phyloP scores from a whole-genome alignment of 2,329 filamentous ascomycete genomes.

The Fonsecaea nubica region DNA sequence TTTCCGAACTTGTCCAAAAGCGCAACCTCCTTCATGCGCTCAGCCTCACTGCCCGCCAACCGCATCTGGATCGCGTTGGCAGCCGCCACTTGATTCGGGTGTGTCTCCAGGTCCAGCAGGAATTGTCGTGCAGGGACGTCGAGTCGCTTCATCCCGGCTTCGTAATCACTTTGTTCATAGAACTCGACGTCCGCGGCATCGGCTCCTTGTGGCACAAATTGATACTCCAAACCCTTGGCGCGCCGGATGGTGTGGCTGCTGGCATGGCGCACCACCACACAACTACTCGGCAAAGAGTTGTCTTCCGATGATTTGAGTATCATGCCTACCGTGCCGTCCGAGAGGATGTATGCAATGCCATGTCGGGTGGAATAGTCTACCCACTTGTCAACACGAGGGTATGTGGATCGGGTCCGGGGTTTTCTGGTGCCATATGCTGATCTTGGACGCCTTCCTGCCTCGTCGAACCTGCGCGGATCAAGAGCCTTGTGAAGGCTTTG shows the following conservation, averaged over 20 bases:
- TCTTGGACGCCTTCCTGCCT: constrained; percentile 20
- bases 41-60: constrained; percentile 49
- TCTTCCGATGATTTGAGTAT: constrained; percentile 53
- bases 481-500: constrained; percentile 25
- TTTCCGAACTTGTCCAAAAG: constrained; percentile 59
- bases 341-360: constrained; percentile 59
- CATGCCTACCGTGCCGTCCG: constrained; percentile 58
- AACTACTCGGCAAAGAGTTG: constrained; percentile 51
- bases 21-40: constrained; percentile 57
- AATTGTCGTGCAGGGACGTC: constrained; percentile 51
- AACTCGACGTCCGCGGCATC: constrained; percentile 51
- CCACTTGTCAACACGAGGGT: constrained; percentile 60
- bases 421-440: constrained; percentile 29
- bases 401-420: constrained; percentile 39
- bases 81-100: constrained; percentile 36
- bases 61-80: constrained; percentile 37
- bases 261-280: constrained; percentile 55
- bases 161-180: constrained; percentile 53
- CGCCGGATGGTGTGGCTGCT: constrained; percentile 55
- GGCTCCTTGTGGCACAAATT: constrained; percentile 50
- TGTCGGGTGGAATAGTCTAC: constrained; percentile 61
- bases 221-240: constrained; percentile 51
- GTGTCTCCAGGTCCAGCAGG: constrained; percentile 34
- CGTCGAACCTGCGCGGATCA: constrained; percentile 25
- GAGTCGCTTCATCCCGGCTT: constrained; percentile 50